Conservation (phyloP, 2,329 filamentous ascomycete genomes). For the Decorospora gaudefroyi region DNA sequence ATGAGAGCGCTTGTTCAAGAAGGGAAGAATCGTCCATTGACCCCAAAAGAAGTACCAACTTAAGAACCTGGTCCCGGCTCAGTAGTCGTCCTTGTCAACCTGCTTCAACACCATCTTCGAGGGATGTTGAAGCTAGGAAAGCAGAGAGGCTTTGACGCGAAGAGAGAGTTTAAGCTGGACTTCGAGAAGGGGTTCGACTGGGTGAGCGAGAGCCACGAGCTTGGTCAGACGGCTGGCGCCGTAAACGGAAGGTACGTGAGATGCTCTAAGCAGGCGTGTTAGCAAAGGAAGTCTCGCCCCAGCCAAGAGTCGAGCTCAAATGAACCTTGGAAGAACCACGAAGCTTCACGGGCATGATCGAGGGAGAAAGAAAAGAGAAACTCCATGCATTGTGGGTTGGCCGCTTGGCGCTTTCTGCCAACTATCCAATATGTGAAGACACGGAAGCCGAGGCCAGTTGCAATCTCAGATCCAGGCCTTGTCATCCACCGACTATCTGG, state of each 20-base stretch:
- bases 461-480: conserved; percentile 15
- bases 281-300: conserved; percentile 1
- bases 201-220: conserved; percentile 4
- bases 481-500: conserved; percentile 12
- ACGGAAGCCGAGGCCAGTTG: conserved; percentile 13
- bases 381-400: conserved; percentile 18
- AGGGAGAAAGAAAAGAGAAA: conserved; percentile 5
- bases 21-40: conserved; percentile 25
- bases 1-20: conserved; percentile 41
- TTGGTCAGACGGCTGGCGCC: conserved; percentile 4
- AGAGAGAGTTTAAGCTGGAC: neutral
- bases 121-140: conserved; percentile 45
- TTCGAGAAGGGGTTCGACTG: conserved; percentile 3
- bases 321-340: no score
- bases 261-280: neutral
- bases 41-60: conserved; percentile 36
- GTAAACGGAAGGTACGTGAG: neutral
- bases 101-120: neutral
- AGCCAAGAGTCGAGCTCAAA: neutral
- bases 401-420: conserved; percentile 17
- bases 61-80: conserved; percentile 42
- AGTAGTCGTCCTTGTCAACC: conserved; percentile 46
- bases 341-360: neutral
- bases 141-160: conserved; percentile 4
- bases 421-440: conserved; percentile 21